These are phyloP conservation scores for Pseudocercospora macadamiae DNA, from an alignment of 2,329 filamentous ascomycete genomes.

Conservation along the genomic window DNA sequence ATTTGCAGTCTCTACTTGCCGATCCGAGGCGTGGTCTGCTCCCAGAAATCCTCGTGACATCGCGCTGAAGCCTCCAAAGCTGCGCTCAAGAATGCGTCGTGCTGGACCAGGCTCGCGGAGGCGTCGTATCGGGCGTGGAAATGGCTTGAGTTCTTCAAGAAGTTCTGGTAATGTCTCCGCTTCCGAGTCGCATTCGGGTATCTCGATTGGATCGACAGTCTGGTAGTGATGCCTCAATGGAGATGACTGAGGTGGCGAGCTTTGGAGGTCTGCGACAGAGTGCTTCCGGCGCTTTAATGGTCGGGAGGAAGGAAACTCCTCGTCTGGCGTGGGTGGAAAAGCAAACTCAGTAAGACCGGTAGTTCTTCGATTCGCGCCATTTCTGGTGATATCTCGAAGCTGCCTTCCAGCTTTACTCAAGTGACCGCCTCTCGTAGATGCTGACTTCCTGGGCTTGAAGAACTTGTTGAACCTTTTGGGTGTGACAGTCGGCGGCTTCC, in stretches of 20 bases:
- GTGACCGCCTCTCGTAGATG: constrained; percentile 30
- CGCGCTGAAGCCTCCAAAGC: constrained; percentile 48
- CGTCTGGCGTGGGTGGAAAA: constrained; percentile 7
- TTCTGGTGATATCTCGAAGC: constrained; percentile 54
- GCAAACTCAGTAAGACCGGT: constrained; percentile 15
- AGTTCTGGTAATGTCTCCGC: constrained; percentile 46
- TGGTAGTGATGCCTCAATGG: constrained; percentile 46
- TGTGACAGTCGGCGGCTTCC: constrained; percentile 53
- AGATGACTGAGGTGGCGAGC: constrained; percentile 54
- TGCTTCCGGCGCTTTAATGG: constrained; percentile 35
- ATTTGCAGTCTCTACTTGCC: constrained; percentile 61
- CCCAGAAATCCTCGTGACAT: constrained; percentile 43
- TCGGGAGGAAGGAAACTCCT: constrained; percentile 31
- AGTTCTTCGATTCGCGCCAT: constrained; percentile 45
- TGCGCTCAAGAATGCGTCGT: constrained; percentile 48
- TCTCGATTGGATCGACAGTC: constrained; percentile 19
- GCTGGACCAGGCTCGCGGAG: constrained; percentile 40
- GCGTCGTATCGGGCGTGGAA: constrained; percentile 46
- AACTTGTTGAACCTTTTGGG: constrained; percentile 56
- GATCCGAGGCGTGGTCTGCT: constrained; percentile 52
- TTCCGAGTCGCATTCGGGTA: constrained; percentile 31
- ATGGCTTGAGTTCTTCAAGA: constrained; percentile 44
- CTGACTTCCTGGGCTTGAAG: constrained; percentile 51
- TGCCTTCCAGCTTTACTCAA: constrained; percentile 48
- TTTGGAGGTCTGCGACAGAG: constrained; percentile 41